These are phyloP conservation scores for Fraxinus sp. DNA, from an alignment of 305 asterid species.

Conservation along the genomic window DNA sequence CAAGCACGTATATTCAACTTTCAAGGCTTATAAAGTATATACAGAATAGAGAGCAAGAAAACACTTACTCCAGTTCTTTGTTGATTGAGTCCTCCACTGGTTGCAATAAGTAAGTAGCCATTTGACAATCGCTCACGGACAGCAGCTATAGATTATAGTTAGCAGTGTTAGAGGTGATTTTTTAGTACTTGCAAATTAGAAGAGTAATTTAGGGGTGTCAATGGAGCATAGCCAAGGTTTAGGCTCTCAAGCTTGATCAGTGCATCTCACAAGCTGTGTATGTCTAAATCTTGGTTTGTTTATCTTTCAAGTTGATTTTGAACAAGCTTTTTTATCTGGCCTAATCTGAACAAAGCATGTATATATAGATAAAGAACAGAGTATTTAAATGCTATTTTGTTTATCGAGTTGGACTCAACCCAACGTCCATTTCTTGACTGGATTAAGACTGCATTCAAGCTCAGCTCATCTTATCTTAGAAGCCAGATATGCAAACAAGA, in stretches of 20 bases:
- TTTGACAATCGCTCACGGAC: conserved; percentile 73
- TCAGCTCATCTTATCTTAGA: not conserved
- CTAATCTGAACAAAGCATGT: not conserved
- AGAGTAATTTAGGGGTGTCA: not conserved
- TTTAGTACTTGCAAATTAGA: conserved; percentile 13
- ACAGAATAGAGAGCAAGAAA: conserved; percentile 24
- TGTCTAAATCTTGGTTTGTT: not conserved
- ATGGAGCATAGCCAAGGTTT: not conserved
- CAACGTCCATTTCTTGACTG: not conserved
- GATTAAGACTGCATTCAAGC: not conserved
- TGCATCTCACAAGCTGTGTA: not conserved
- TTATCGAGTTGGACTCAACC: not conserved
- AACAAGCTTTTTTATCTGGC: not conserved
- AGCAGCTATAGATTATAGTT: conserved; percentile 58
- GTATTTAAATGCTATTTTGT: not conserved
- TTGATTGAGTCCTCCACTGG: conserved; percentile 98
- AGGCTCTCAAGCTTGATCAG: conserved; percentile 3
- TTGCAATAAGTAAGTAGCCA: conserved; percentile 96
- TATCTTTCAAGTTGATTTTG: not conserved
- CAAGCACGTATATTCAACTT: conserved; percentile 17
- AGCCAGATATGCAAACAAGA: not conserved
- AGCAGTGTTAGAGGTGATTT: conserved; percentile 27
- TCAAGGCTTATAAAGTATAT: conserved; percentile 13
- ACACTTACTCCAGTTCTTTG: conserved; percentile 95
- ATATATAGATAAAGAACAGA: not conserved